phyloP scores from a whole-genome alignment of 805 yeast species.

The Wickerhamomyces bisporus region DNA sequence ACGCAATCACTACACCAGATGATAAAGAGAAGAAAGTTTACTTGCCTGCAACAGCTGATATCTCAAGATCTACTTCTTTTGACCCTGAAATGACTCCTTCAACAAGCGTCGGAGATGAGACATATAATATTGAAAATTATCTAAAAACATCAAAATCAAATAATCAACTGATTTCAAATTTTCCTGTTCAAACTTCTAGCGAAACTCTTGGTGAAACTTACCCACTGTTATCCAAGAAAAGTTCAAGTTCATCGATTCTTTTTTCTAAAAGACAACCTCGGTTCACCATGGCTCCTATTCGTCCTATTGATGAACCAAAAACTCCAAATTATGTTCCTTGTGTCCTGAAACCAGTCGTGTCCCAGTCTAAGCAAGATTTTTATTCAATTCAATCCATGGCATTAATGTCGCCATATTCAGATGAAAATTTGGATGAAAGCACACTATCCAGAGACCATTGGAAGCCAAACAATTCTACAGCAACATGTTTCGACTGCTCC shows the following conservation, averaged over 20 bases:
- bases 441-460: constrained; percentile 44
- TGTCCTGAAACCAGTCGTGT: constrained; percentile 45
- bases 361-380: not conserved
- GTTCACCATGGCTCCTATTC: constrained; percentile 29
- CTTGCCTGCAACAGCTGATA: constrained; percentile 6
- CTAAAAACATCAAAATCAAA: not conserved
- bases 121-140: constrained; percentile 9
- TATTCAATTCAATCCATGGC: not conserved
- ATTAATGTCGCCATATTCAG: not conserved
- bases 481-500: constrained; percentile 56
- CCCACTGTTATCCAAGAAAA: constrained; percentile 18
- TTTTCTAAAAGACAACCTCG: constrained; percentile 14
- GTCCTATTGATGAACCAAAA: constrained; percentile 64
- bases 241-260: constrained; percentile 19
- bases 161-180: not conserved
- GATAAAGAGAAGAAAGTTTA: not conserved
- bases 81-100: constrained; percentile 1
- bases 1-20: not conserved
- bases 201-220: too few species aligned
- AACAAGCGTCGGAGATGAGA: constrained; percentile 2
- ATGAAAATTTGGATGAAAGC: not conserved
- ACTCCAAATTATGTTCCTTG: constrained; percentile 79
- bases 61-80: not conserved
- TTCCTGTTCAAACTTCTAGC: constrained; percentile 4
- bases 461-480: constrained; percentile 56